Conservation (phyloP, 1,284 basidiomycete genomes). For the Somion occarium region DNA sequence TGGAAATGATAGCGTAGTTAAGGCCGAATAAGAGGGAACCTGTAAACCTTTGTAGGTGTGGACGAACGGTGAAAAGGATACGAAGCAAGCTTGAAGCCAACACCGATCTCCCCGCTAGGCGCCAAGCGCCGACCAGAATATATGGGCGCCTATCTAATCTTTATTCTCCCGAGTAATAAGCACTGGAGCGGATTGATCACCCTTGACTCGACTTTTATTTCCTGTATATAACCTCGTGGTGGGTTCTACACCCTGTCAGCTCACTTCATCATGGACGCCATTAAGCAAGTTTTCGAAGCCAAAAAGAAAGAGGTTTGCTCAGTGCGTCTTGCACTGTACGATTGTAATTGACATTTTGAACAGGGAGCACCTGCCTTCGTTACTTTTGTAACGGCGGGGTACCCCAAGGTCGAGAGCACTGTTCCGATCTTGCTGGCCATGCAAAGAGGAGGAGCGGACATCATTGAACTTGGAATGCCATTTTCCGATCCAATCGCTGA, state of each 20-base stretch:
- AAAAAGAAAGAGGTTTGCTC: constrained; percentile 63
- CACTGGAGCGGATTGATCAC: neutral
- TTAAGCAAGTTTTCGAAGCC: constrained; percentile 69
- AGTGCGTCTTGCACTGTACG: neutral
- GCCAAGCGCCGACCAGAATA: no score
- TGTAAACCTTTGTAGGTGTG: no score
- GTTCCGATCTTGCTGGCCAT: constrained; percentile 88
- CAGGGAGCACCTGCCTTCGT: constrained; percentile 74
- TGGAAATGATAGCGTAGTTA: neutral
- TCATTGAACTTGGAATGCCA: constrained; percentile 95
- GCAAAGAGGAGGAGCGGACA: constrained; percentile 89
- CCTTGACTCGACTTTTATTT: constrained; percentile 6
- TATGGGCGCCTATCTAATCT: constrained; percentile 1
- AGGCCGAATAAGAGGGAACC: no score
- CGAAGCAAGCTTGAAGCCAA: no score
- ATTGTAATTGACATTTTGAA: constrained; percentile 5
- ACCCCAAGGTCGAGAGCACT: constrained; percentile 74
- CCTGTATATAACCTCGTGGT: constrained; percentile 1
- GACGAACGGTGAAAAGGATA: no score
- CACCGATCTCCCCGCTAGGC: no score
- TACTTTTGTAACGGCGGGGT: constrained; percentile 92
- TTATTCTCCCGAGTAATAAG: neutral
- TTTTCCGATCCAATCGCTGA: constrained; percentile 98
- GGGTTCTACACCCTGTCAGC: neutral
- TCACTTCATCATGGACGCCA: constrained; percentile 56